These are phyloP conservation scores for Dipteronia sinensis DNA, from an alignment of 345 rosid species.

Conservation along the genomic window DNA sequence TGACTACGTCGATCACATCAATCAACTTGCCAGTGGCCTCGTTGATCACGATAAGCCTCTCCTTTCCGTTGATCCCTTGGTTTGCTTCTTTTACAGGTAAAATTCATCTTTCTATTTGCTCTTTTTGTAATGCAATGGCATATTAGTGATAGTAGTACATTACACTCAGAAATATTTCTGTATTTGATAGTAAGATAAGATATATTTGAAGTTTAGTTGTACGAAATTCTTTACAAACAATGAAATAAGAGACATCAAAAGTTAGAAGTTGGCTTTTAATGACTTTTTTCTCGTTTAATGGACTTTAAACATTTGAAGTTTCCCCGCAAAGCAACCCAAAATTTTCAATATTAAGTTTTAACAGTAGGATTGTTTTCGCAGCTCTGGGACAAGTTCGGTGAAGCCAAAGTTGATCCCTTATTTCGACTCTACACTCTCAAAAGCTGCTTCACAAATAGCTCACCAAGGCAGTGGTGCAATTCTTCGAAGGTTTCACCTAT, in stretches of 20 bases:
- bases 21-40: constrained; percentile 34
- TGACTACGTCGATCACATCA: constrained; percentile 43
- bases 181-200: no score
- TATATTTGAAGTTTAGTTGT: no score
- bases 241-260: no score
- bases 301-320: not conserved
- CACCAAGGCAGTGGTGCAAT: constrained; percentile 42
- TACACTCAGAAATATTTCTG: no score
- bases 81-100: constrained; percentile 52
- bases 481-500: constrained; percentile 32
- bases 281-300: not conserved
- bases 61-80: constrained; percentile 46
- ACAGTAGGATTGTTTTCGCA: not conserved
- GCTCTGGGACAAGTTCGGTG: constrained; percentile 49
- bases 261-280: no score
- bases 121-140: no score
- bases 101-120: not conserved
- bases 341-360: not conserved
- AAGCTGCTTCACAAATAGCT: constrained; percentile 38
- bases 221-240: no score
- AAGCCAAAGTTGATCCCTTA: constrained; percentile 53
- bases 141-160: no score
- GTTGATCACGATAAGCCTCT: constrained; percentile 14
- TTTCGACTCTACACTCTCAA: constrained; percentile 45
- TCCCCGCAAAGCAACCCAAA: not conserved